Evolutionary conservation across 495 filamentous ascomycete species (phyloP).

Genomic region (Podospora pseudocomata): DNA sequence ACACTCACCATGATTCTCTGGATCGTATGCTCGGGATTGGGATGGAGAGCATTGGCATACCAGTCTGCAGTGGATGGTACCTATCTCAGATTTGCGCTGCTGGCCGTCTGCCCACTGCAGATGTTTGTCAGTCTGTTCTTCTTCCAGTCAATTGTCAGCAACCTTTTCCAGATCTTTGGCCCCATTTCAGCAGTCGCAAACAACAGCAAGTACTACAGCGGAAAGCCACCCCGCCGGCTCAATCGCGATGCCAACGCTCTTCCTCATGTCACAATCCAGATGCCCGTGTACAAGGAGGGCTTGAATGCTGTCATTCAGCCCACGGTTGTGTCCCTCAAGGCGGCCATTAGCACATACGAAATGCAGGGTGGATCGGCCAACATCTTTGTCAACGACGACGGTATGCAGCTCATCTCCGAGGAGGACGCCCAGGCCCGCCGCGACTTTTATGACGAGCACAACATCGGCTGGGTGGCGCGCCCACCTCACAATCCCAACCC

Average conservation of each 20-base stretch:
- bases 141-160: slow-evolving; percentile 55
- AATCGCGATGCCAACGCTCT: slow-evolving; percentile 39
- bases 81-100: slow-evolving; percentile 48
- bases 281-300: slow-evolving; percentile 74
- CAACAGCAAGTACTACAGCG: slow-evolving; percentile 63
- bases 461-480: slow-evolving; percentile 59
- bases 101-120: slow-evolving; percentile 46
- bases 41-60: slow-evolving; percentile 52
- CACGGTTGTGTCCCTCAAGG: slow-evolving; percentile 58
- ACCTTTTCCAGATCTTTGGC: slow-evolving; percentile 56
- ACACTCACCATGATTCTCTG: slow-evolving; percentile 49
- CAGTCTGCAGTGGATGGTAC: slow-evolving; percentile 49
- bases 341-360: slow-evolving; percentile 65
- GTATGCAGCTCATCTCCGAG: slow-evolving; percentile 55
- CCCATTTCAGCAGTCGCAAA: slow-evolving; percentile 52
- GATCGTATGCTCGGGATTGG: slow-evolving; percentile 52
- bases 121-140: slow-evolving; percentile 62
- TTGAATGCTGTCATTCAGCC: slow-evolving; percentile 59
- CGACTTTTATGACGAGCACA: slow-evolving; percentile 63
- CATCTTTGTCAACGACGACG: slow-evolving; percentile 71
- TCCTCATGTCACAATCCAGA: slow-evolving; percentile 71
- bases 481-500: slow-evolving; percentile 54
- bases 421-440: slow-evolving; percentile 55
- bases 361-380: slow-evolving; percentile 66
- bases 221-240: slow-evolving; percentile 48